Evolutionary conservation across 495 filamentous ascomycete genomes (phyloP), one percentile per base, ranked within the genome.

Genomic region (Tuber magnatum): DNA sequence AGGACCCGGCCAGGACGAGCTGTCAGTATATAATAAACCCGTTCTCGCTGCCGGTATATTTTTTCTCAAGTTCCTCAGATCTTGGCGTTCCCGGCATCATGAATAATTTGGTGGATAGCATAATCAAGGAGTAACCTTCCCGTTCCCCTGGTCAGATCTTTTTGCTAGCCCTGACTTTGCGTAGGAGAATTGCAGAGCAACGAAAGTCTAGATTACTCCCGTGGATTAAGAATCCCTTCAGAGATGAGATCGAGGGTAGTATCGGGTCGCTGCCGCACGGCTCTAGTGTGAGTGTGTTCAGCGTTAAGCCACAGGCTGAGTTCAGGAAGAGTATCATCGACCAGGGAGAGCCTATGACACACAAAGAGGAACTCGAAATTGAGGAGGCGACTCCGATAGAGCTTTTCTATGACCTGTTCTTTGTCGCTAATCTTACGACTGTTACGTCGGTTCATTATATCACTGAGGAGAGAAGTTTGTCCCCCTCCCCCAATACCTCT

Each of bases 401-500:
- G 73, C 83, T 90, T 20, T 90, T 90, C 80, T 90, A 88, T 73
- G 89, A 90, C 80, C 82, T 90, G 0, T 90, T 90, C 76, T 88
- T 90, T 75, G 89, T 90, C 16, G 89, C 88, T 48, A 90, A 90
- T 75, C 82, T 90, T 16, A 87, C 88, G 16, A 90, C 87, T 0
- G 89, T 90, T 71, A 90, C 89, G 8, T 85, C 85, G 38, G 87
- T 85, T 1, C 86, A 88, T 81, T 85, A 87, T 38, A 88, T 89
- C 46, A 83, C 81, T n/a, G 81, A 82, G 48, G 74, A 72, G 43
- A 73, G 61, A 41, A 74, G 80, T 81, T 74, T 69, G 71, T 41
- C 7, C 22, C n/a, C 68, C n/a, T 51, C 48, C 39, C 46, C 65
- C 14, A 65, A 18, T 35, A 46, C 38, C 41, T 71, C 44, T 71